Conservation (phyloP, 164 flowering plant genomes). For the Annona cherimola region DNA sequence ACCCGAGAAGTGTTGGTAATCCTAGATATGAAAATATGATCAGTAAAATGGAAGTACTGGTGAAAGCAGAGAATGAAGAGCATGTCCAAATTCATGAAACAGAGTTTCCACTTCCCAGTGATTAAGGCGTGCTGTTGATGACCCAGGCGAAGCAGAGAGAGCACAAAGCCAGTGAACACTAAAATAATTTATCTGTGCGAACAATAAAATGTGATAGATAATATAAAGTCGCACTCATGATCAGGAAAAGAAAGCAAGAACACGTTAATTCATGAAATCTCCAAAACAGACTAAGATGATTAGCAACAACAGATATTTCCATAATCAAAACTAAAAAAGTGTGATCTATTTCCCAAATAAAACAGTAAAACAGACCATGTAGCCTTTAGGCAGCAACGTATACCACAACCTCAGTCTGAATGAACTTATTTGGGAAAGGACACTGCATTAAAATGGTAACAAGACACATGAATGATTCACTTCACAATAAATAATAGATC, state of each 20-base stretch:
- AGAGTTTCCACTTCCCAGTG: slow-evolving; percentile 90
- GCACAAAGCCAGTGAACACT: not conserved
- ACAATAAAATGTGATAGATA: not conserved
- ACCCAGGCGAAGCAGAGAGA: slow-evolving; percentile 35
- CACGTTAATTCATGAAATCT: not conserved
- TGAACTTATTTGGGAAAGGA: not conserved
- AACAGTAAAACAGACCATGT: not conserved
- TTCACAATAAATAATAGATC: too few species aligned
- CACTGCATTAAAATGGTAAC: not conserved
- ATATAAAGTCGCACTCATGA: not conserved
- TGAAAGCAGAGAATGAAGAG: slow-evolving; percentile 93
- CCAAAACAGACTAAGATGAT: not conserved
- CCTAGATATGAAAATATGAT: slow-evolving; percentile 32
- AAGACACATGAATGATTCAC: too few species aligned
- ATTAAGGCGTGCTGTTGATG: slow-evolving; percentile 56
- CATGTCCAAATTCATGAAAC: slow-evolving; percentile 99
- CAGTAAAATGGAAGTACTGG: not conserved
- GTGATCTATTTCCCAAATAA: not conserved
- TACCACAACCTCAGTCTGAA: not conserved
- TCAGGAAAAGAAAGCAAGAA: not conserved
- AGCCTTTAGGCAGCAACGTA: not conserved
- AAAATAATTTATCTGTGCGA: too few species aligned
- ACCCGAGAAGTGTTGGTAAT: slow-evolving; percentile 96
- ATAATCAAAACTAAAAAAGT: too few species aligned
- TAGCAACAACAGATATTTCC: not conserved